Conservation (phyloP, 768 basidiomycete species). For the Kwoniella mangroviensis region DNA sequence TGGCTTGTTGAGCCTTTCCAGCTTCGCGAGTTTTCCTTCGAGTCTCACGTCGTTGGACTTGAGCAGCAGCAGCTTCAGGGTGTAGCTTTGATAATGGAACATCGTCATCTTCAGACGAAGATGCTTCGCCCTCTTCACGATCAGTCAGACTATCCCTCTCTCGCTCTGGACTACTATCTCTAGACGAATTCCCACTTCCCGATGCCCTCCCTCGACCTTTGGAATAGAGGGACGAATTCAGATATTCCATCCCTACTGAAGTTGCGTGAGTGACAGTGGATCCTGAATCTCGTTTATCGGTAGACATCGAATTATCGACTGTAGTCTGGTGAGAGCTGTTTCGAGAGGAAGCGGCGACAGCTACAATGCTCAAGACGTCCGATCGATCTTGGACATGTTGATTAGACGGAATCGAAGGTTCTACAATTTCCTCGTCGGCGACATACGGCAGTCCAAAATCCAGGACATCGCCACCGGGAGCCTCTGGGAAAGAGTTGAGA, state of each 20-base stretch:
- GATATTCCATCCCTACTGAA: conserved; percentile 15
- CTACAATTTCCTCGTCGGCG: conserved; percentile 16
- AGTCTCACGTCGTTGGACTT: conserved; percentile 27
- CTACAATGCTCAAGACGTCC: conserved; percentile 25
- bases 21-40: conserved; percentile 12
- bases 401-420: no score
- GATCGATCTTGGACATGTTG: conserved; percentile 5
- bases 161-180: conserved; percentile 20
- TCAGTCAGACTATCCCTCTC: not conserved
- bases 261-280: conserved; percentile 21
- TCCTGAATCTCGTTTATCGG: conserved; percentile 17
- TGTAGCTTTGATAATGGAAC: conserved; percentile 51
- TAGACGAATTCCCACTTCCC: conserved; percentile 19
- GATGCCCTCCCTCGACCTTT: conserved; percentile 4
- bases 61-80: conserved; percentile 45
- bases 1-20: conserved; percentile 8
- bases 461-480: conserved; percentile 13
- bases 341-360: conserved; percentile 29
- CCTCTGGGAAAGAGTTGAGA: conserved; percentile 44
- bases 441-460: conserved; percentile 33
- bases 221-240: conserved; percentile 10
- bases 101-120: conserved; percentile 25
- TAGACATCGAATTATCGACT: conserved; percentile 25
- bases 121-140: conserved; percentile 6
- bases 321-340: conserved; percentile 15